Conservation (phyloP, 306 rosid species). For the Castanospermum australe region DNA sequence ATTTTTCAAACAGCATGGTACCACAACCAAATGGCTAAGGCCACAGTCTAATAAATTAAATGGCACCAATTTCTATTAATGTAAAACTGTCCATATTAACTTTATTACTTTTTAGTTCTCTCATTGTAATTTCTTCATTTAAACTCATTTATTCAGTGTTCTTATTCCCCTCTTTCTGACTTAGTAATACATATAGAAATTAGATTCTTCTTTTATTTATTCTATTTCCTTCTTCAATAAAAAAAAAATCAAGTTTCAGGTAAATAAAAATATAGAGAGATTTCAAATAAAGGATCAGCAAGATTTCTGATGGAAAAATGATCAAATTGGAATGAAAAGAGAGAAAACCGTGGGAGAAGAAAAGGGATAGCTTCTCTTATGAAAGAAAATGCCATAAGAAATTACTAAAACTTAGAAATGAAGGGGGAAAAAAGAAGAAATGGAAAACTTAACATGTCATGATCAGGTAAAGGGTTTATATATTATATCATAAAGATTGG, state of each 20-base stretch:
- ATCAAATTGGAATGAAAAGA: not conserved
- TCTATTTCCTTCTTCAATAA: not conserved
- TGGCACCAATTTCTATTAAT: not conserved
- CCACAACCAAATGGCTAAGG: not conserved
- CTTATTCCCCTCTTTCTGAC: not conserved
- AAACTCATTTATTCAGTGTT: not conserved
- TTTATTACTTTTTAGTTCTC: not conserved
- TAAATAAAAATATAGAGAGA: not conserved
- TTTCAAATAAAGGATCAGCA: not conserved
- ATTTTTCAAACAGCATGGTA: not conserved
- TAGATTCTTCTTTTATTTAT: not conserved
- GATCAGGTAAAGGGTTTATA: not conserved
- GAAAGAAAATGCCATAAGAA: not conserved
- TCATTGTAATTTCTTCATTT: not conserved
- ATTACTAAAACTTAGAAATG: not conserved
- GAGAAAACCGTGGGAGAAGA: not conserved
- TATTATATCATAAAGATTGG: not conserved
- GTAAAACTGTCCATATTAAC: not conserved
- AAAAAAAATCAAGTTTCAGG: not conserved
- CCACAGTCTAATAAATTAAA: not conserved
- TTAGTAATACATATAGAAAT: not conserved
- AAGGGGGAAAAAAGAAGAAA: not conserved
- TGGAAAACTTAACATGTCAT: not conserved
- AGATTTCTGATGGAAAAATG: not conserved
- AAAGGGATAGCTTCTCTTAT: not conserved